These are phyloP conservation scores for Fusarium marasasianum DNA, from an alignment of 2,329 filamentous ascomycete genomes.

Conservation along the genomic window DNA sequence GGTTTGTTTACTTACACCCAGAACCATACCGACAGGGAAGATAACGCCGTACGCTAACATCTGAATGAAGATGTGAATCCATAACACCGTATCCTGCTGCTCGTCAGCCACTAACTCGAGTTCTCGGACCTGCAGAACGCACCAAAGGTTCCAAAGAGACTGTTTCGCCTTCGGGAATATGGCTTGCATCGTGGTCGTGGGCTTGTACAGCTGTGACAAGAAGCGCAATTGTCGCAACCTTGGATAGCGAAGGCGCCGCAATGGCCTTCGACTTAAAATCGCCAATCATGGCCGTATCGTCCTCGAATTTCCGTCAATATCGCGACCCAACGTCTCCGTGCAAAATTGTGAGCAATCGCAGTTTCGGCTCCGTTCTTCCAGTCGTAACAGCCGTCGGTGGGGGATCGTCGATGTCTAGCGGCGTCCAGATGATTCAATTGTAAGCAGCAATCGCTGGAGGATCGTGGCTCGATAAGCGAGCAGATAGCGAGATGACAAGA, in stretches of 20 bases:
- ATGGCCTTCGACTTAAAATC: constrained; percentile 19
- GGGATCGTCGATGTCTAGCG: constrained; percentile 33
- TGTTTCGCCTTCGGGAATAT: constrained; percentile 74
- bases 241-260: constrained; percentile 24
- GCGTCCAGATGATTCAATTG: constrained; percentile 11
- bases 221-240: constrained; percentile 36
- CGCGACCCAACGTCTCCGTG: background rate
- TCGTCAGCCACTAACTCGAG: constrained; percentile 45
- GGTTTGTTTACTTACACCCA: constrained; percentile 71
- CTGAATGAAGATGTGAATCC: constrained; percentile 93
- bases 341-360: background rate
- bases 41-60: constrained; percentile 88
- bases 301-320: background rate
- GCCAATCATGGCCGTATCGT: constrained; percentile 32
- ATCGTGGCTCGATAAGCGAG: constrained; percentile 33
- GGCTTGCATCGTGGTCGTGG: constrained; percentile 60
- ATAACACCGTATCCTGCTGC: constrained; percentile 79
- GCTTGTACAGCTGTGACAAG: constrained; percentile 42
- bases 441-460: background rate
- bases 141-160: constrained; percentile 80
- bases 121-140: constrained; percentile 44
- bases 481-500: background rate
- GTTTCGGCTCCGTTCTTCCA: background rate
- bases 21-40: constrained; percentile 94
- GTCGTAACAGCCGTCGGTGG: constrained; percentile 8